Evolutionary conservation across 2,329 filamentous ascomycete genomes (phyloP).

Genomic region (Mycosphaerella arachidis): DNA sequence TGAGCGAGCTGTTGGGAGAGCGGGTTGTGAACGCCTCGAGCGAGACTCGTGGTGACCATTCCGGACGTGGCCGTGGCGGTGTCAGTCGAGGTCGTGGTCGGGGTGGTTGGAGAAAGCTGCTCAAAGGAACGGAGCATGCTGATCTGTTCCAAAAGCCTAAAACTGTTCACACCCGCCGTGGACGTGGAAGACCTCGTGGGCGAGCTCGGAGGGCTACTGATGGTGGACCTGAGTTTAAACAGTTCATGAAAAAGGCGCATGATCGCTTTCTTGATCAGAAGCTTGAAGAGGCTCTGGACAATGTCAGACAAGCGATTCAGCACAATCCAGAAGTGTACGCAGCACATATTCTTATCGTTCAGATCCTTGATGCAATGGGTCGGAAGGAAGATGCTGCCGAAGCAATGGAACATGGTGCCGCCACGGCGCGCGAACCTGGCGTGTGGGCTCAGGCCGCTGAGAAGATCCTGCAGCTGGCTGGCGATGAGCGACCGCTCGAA

Average conservation of each 20-base stretch:
- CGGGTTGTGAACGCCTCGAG: neutral
- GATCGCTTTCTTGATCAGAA: slow-evolving; percentile 61
- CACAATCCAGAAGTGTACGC: slow-evolving; percentile 60
- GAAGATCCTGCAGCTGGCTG: slow-evolving; percentile 48
- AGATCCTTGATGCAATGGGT: slow-evolving; percentile 54
- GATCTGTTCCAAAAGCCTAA: slow-evolving; percentile 12
- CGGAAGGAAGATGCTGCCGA: slow-evolving; percentile 53
- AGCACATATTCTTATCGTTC: slow-evolving; percentile 57
- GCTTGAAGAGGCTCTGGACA: slow-evolving; percentile 56
- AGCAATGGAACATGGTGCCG: slow-evolving; percentile 55
- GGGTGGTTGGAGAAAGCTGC: slow-evolving; percentile 30
- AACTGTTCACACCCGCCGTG: slow-evolving; percentile 5
- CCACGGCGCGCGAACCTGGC: slow-evolving; percentile 52
- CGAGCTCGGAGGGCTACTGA: slow-evolving; percentile 56
- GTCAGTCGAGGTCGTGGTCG: slow-evolving; percentile 22
- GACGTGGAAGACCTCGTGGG: slow-evolving; percentile 18
- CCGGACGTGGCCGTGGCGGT: slow-evolving; percentile 10
- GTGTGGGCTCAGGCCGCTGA: slow-evolving; percentile 56
- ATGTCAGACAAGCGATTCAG: slow-evolving; percentile 47
- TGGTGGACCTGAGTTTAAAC: slow-evolving; percentile 66
- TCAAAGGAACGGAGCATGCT: slow-evolving; percentile 34
- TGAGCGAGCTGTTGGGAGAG: neutral
- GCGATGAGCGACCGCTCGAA: slow-evolving; percentile 32
- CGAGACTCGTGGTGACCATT: neutral
- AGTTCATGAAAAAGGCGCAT: slow-evolving; percentile 62